A percentile compares a stretch with the other conserved stretches of the same genome.
Conservation (phyloP, 2,329 filamentous ascomycete species). For the Ophiostoma quercus region DNA sequence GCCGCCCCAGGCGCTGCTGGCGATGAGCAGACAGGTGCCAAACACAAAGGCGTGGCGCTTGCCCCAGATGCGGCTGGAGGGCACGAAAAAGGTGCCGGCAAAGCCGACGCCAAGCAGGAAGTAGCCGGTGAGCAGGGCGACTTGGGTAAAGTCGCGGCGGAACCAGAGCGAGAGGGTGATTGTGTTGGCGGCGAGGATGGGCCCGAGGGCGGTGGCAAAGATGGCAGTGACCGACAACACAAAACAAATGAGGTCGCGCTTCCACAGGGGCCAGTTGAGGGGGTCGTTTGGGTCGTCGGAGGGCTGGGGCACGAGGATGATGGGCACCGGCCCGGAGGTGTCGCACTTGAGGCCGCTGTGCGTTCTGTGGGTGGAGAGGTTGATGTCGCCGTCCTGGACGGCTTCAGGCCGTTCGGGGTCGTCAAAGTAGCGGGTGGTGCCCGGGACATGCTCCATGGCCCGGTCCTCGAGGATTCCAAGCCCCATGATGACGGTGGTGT, state of each 20-base stretch:
- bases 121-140: slow-evolving; percentile 80
- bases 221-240: slow-evolving; percentile 75
- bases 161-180: slow-evolving; percentile 69
- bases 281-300: slow-evolving; percentile 89
- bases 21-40: slow-evolving; percentile 67
- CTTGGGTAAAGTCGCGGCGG: slow-evolving; percentile 60
- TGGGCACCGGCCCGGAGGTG: slow-evolving; percentile 57
- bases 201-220: slow-evolving; percentile 76
- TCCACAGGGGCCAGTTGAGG: slow-evolving; percentile 78
- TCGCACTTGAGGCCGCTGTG: slow-evolving; percentile 62
- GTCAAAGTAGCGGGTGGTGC: slow-evolving; percentile 61
- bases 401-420: slow-evolving; percentile 47
- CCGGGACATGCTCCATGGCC: slow-evolving; percentile 65
- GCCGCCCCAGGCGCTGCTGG: slow-evolving; percentile 73
- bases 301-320: slow-evolving; percentile 80
- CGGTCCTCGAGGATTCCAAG: slow-evolving; percentile 68
- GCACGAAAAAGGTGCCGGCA: slow-evolving; percentile 78
- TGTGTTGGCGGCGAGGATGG: slow-evolving; percentile 84
- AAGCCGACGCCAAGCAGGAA: slow-evolving; percentile 78
- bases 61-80: slow-evolving; percentile 83
- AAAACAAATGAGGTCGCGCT: slow-evolving; percentile 72
- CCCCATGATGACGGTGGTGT: slow-evolving; percentile 47
- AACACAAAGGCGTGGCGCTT: slow-evolving; percentile 84
- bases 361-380: not conserved
- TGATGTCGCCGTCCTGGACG: slow-evolving; percentile 37